phyloP scores from a whole-genome alignment of 2,329 filamentous ascomycete species.

The Thyridium curvatum region DNA sequence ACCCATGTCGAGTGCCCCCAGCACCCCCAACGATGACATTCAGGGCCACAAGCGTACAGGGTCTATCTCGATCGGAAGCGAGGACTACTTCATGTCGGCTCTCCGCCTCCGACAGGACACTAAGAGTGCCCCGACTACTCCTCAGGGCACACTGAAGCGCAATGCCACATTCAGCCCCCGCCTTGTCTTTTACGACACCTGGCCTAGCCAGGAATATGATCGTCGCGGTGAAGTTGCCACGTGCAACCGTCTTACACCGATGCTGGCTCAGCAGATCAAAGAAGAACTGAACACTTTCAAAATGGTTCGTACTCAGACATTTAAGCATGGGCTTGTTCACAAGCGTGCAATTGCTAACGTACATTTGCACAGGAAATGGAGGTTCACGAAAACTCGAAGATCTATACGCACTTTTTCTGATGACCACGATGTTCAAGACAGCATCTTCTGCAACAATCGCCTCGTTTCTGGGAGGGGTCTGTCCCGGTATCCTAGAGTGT shows the following conservation, averaged over 20 bases:
- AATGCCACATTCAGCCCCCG: conserved; percentile 79
- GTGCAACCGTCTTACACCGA: conserved; percentile 93
- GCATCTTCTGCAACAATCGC: conserved; percentile 17
- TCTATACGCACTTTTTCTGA: conserved; percentile 99
- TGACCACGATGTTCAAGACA: conserved; percentile 20
- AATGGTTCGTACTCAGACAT: conserved; percentile 84
- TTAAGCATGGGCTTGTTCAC: too few relatives aligned
- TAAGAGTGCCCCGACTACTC: conserved; percentile 76
- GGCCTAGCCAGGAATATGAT: conserved; percentile 93
- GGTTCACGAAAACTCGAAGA: conserved; percentile 97
- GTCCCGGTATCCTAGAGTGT: conserved; percentile 33
- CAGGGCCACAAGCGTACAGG: conserved; percentile 60
- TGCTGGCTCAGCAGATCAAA: conserved; percentile 98
- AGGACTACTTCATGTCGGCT: conserved; percentile 84
- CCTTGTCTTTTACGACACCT: conserved; percentile 93
- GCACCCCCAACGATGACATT: conserved; percentile 76
- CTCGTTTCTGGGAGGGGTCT: conserved; percentile 24
- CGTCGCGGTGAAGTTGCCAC: conserved; percentile 93
- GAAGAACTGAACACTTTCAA: conserved; percentile 99
- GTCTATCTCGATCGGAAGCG: conserved; percentile 68
- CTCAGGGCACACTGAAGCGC: conserved; percentile 57
- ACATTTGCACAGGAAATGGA: conserved; percentile 99
- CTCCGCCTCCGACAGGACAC: conserved; percentile 68
- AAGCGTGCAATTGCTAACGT: too few relatives aligned
- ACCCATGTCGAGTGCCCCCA: conserved; percentile 78